Percentiles rank a stretch among this genome's conserved stretches.
Evolutionary conservation across 2,329 filamentous ascomycete genomes (phyloP).

Genomic region (Stachybotrys elegans): DNA sequence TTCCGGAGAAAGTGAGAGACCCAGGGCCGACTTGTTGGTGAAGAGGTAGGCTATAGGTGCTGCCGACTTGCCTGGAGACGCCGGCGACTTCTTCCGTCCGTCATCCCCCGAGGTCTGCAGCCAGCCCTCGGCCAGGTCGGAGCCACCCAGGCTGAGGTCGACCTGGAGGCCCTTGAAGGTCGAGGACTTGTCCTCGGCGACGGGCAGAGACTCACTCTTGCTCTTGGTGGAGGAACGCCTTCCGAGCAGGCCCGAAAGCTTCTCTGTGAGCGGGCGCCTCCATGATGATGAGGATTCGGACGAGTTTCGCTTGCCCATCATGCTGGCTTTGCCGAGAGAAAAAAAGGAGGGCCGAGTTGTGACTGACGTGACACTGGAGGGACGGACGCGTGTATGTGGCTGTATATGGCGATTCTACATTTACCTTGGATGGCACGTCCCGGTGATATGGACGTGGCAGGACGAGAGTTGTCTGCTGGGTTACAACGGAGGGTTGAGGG

Average conservation of each 20-base stretch:
- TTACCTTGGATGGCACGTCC: too few relatives aligned
- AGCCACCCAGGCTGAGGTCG: neutral
- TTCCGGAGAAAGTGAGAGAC: neutral
- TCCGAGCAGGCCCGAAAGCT: neutral
- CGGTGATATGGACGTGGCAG: too few relatives aligned
- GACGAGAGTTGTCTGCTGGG: too few relatives aligned
- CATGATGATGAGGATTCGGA: neutral
- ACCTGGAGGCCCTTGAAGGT: neutral
- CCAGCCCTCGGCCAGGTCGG: neutral
- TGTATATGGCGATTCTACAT: too few relatives aligned
- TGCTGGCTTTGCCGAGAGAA: conserved; percentile 7
- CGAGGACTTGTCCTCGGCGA: neutral
- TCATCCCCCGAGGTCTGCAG: neutral
- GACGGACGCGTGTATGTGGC: too few relatives aligned
- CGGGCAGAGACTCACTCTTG: neutral
- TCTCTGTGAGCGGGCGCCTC: neutral
- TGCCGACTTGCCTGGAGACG: neutral
- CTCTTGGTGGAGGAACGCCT: neutral
- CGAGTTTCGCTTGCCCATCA: conserved; percentile 4
- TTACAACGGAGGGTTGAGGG: too few relatives aligned
- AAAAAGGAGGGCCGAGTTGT: too few relatives aligned
- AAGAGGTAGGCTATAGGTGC: neutral
- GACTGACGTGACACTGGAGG: too few relatives aligned
- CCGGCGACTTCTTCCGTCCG: neutral
- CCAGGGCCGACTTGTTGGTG: neutral